Base-by-base conservation (phyloP, 176 grass and related monocot genomes). In the Carex cristatella region DNA sequence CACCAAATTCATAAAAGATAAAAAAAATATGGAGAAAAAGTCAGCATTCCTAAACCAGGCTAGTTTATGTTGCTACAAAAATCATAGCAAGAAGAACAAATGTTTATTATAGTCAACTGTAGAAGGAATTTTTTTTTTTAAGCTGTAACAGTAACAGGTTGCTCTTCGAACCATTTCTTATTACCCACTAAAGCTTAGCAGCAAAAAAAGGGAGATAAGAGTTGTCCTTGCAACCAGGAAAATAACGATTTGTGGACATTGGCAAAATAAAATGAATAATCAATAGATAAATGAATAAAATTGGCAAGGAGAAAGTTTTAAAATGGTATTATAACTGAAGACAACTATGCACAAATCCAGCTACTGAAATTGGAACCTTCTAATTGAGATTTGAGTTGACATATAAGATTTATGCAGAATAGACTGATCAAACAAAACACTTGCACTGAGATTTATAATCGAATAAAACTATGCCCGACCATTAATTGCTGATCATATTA, bases 401-500 rank as follows among this genome's bases (percentile, higher is more conserved):
- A 70, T 14, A 56, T 77, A 23, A 56, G 0, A 77, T 56, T 77
- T 77, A 27, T 12, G 14, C 42, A 73, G 1, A 30, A 74, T 3
- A 30, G n/a, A 53, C 46, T 53, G 42, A 75, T 75, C n/a, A 13
- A 19, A 49, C 51, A 51, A 51, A 77, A 7, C 10, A 81, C 87
- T 68, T 85, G 35, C 35, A 82, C 89, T 80, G 13, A 75, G 14
- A 46, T 87, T 27, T 69, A 61, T 86, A 58, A 84, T 86, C 61
- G 0, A 54, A 71, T 75, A 69, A 80, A 72, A 87, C 79, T 65
- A 65, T 44, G 56, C 83, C 66, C 12, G 68, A 9, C 18, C 49
- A 60, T 82, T 58, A 84, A 54, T 38, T 84, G 87, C 58, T 57
- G 81, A 42, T 28, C 38, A 77, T 67, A 83, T 69, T 82, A 15